Evolutionary conservation across 2,329 filamentous ascomycete genomes (phyloP).

Genomic region (Metarhizium guizhouense): DNA sequence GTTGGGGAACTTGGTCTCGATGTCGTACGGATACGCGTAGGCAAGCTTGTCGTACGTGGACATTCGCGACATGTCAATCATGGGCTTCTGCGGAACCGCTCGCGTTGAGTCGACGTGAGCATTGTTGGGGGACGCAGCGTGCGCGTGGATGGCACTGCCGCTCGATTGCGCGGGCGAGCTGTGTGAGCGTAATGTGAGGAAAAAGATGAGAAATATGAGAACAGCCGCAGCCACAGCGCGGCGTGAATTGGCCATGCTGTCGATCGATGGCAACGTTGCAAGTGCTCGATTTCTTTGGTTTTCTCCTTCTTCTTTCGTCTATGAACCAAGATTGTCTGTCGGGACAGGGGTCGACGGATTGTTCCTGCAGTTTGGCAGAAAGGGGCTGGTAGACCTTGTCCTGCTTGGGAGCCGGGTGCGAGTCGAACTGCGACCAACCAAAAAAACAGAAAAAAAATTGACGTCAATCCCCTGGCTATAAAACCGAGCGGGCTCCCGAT

Average conservation of each 20-base stretch:
- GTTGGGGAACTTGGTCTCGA: conserved; percentile 81
- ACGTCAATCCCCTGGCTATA: too few relatives aligned
- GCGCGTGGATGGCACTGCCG: not conserved
- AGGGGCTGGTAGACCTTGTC: not conserved
- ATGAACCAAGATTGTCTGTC: not conserved
- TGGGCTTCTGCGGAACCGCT: conserved; percentile 31
- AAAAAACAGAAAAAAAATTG: too few relatives aligned
- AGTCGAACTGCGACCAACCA: too few relatives aligned
- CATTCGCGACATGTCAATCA: conserved; percentile 63
- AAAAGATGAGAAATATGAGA: conserved; percentile 58
- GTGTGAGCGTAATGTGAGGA: conserved; percentile 57
- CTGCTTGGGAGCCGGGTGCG: too few relatives aligned
- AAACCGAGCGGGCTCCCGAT: too few relatives aligned
- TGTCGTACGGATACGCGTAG: conserved; percentile 90
- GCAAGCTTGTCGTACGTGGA: conserved; percentile 72
- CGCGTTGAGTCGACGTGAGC: conserved; percentile 7
- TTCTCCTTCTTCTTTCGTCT: not conserved
- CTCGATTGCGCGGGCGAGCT: conserved; percentile 1
- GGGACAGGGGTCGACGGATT: not conserved
- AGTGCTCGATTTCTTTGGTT: not conserved
- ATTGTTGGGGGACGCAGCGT: conserved; percentile 13
- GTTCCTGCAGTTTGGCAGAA: not conserved
- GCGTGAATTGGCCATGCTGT: conserved; percentile 66
- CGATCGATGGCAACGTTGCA: not conserved
- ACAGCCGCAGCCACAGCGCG: conserved; percentile 65